Base-by-base conservation (phyloP, 371 early-diverging fungal genomes). In the Parasitella parasitica region DNA sequence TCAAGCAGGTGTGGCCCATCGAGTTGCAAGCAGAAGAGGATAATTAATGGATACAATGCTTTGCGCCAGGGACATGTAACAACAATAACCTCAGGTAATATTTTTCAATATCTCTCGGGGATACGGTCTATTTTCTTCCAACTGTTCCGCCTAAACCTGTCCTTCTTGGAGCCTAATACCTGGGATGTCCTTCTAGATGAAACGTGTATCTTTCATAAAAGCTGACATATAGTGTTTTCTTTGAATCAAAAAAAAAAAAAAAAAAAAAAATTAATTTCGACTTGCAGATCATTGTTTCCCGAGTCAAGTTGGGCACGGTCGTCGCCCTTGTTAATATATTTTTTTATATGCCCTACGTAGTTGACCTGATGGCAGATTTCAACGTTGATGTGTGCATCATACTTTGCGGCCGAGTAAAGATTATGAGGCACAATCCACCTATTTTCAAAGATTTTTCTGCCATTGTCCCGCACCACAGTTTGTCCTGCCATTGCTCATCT, bases 261-360 rank as follows among this genome's bases (percentile, higher is more conserved):
- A 2, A 57, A 37, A 38, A 28, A 71, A 0, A 60, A 37, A 0
- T 52, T n/a, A 15, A 71, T 57, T 26, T 77, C 67, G 52, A 73
- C 53, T 20, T 50, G 48, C 6, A 2, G 36, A 2, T 36, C 36
- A 36, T 6, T 36, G 13, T 6, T 49, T 64, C 54, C 71, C 30
- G 55, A 7, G 0, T 5, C 0, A 6, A 52, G 35, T 1, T 18
- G 15, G 7, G 72, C 63, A 15, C 56, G 34, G 30, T 73, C 70
- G 28, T 73, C 70, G 4, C 77, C 72, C 38, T 71, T 77, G 59
- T 69, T 66, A 9, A 59, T 39, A 55, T 76, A 79, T 49, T 73
- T 80, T 64, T 64, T 75, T 9, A 76, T 36, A 52, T 76, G 76
- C 46, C 73, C 76, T 12, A 76, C 58, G 1, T 69, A 53, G 2